phyloP scores from a whole-genome alignment of 1,284 basidiomycete genomes.

The Earliella scabrosa region DNA sequence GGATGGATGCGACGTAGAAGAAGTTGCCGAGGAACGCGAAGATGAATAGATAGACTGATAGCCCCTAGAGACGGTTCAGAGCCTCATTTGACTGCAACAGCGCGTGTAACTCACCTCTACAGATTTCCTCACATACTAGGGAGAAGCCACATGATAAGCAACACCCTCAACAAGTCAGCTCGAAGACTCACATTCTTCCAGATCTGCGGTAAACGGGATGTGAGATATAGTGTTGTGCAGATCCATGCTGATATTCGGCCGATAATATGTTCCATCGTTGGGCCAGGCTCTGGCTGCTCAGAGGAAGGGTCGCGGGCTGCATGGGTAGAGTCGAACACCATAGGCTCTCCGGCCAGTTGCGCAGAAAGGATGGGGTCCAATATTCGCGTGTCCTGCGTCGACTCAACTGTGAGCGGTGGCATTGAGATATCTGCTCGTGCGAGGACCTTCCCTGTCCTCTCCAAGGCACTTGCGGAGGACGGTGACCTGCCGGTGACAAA shows the following conservation, averaged over 20 bases:
- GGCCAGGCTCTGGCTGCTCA: constrained; percentile 6
- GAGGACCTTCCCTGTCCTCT: constrained; percentile 38
- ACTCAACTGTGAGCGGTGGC: neutral
- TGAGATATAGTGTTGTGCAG: constrained; percentile 90
- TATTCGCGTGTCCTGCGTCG: neutral
- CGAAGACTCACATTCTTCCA: constrained; percentile 88
- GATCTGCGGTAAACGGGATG: constrained; percentile 91
- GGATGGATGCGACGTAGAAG: constrained; percentile 88
- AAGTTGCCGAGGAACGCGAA: constrained; percentile 92
- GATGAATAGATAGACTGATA: constrained; percentile 91
- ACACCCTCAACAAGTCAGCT: neutral
- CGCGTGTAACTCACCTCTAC: constrained; percentile 62
- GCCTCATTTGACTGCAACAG: too few species aligned
- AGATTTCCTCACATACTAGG: constrained; percentile 86
- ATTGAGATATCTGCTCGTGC: constrained; percentile 20
- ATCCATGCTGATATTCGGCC: constrained; percentile 92
- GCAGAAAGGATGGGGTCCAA: constrained; percentile 9
- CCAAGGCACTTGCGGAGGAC: constrained; percentile 15
- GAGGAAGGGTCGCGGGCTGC: neutral
- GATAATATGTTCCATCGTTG: constrained; percentile 60
- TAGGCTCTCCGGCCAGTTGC: constrained; percentile 9
- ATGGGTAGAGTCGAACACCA: constrained; percentile 1
- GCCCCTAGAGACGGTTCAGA: constrained; percentile 71
- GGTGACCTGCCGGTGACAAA: constrained; percentile 39
- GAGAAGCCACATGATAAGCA: neutral